phyloP scores from a whole-genome alignment of 352 stramenopile species.

The Phytophthora foliorum region DNA sequence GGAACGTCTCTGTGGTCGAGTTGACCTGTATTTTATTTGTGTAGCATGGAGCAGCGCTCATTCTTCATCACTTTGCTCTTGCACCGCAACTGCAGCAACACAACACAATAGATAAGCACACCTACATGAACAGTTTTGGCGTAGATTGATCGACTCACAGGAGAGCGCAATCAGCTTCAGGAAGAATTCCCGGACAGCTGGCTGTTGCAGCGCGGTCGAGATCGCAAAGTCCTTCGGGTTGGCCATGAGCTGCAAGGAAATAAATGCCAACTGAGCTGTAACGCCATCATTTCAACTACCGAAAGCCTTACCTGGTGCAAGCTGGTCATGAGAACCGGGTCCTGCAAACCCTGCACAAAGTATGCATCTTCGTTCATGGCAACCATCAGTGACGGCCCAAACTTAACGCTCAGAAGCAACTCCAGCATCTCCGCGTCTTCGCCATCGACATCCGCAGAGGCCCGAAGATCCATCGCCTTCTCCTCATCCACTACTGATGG shows the following conservation, averaged over 20 bases:
- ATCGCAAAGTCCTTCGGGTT: slow-evolving; percentile 56
- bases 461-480: slow-evolving; percentile 12
- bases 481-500: slow-evolving; percentile 28
- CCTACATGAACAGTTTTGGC: not conserved
- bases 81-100: slow-evolving; percentile 35
- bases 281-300: not conserved
- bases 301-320: slow-evolving; percentile 63
- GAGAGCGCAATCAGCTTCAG: slow-evolving; percentile 73
- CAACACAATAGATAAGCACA: slow-evolving; percentile 9
- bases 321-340: slow-evolving; percentile 60
- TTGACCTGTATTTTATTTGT: not conserved
- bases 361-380: slow-evolving; percentile 72
- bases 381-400: slow-evolving; percentile 57
- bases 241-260: slow-evolving; percentile 57
- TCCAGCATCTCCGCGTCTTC: slow-evolving; percentile 47
- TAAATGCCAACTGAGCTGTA: slow-evolving; percentile 5
- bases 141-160: slow-evolving; percentile 37
- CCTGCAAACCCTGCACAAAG: slow-evolving; percentile 61
- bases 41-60: slow-evolving; percentile 14
- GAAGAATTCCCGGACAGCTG: slow-evolving; percentile 67
- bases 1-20: slow-evolving; percentile 11
- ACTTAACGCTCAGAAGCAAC: slow-evolving; percentile 58
- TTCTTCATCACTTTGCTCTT: slow-evolving; percentile 36
- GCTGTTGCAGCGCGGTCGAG: slow-evolving; percentile 39
- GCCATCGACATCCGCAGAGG: not conserved